Evolutionary conservation across 306 rosid genomes (phyloP).

Genomic region (Pachyrhizus erosus): DNA sequence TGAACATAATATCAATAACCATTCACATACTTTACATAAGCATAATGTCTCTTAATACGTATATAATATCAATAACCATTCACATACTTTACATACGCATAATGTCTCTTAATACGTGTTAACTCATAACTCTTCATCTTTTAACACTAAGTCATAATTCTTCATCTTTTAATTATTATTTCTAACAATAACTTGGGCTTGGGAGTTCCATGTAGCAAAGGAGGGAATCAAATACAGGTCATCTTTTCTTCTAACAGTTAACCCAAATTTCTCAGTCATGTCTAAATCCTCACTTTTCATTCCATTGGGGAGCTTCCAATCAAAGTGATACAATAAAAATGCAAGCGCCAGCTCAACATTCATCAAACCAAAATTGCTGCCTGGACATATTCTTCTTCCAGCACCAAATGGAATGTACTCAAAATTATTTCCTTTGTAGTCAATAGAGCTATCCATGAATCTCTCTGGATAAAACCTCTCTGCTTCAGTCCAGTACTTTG

Average conservation of each 20-base stretch:
- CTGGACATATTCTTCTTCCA: constrained; percentile 50
- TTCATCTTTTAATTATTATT: no score
- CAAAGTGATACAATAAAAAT: constrained; percentile 36
- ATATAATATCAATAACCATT: no score
- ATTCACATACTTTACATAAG: no score
- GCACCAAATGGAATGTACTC: constrained; percentile 55
- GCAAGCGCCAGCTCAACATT: constrained; percentile 38
- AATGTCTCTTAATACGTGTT: no score
- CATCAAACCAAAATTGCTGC: not conserved
- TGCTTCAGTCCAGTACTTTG: constrained; percentile 39
- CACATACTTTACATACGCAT: no score
- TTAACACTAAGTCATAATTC: no score
- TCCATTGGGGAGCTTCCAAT: constrained; percentile 43
- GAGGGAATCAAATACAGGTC: constrained; percentile 10
- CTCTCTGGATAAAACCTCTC: constrained; percentile 46
- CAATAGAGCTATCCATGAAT: constrained; percentile 20
- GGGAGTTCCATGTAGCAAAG: no score
- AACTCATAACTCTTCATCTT: no score
- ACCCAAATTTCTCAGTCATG: constrained; percentile 35
- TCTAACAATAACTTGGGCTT: no score
- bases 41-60: no score
- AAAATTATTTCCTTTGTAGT: constrained; percentile 36
- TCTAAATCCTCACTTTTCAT: constrained; percentile 29
- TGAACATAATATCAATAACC: no score
- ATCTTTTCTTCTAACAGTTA: not conserved